Percentiles rank a stretch among this genome's conserved stretches.
Evolutionary conservation across 2,329 filamentous ascomycete genomes (phyloP).

Genomic region (Cordyceps farinosa): DNA sequence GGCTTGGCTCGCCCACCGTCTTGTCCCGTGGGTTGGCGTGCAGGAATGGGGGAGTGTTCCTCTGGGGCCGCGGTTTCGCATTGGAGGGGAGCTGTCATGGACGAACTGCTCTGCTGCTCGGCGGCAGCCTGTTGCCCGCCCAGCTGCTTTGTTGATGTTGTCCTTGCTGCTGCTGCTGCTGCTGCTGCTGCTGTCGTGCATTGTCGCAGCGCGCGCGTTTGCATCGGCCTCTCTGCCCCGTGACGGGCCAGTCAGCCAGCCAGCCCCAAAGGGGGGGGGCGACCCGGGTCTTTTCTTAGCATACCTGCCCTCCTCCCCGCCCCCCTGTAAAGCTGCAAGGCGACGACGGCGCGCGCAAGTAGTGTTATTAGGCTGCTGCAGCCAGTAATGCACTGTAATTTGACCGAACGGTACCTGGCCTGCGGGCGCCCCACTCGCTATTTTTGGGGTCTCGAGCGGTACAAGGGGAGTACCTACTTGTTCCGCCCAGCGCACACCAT

Average conservation of each 20-base stretch:
- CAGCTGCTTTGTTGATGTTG: neutral
- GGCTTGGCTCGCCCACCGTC: neutral
- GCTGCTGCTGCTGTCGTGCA: neutral
- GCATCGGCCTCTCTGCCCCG: neutral
- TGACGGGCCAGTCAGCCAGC: neutral
- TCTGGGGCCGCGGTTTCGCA: neutral
- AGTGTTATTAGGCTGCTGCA: neutral
- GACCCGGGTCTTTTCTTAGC: constrained; percentile 1
- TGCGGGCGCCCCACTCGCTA: neutral
- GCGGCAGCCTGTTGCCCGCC: neutral
- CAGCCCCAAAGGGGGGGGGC: neutral
- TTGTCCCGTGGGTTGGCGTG: neutral
- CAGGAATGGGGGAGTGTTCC: neutral
- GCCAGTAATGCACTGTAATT: constrained; percentile 15
- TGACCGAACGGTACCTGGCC: constrained; percentile 14
- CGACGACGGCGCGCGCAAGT: neutral
- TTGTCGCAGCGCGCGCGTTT: neutral
- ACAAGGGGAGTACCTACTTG: neutral
- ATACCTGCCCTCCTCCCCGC: neutral
- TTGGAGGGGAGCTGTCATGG: neutral
- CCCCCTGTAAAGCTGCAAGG: neutral
- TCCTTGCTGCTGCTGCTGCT: neutral
- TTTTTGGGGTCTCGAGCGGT: constrained; percentile 9
- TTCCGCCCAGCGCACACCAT: too few species aligned
- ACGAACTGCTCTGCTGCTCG: neutral